Evolutionary conservation across 495 filamentous ascomycete species (phyloP), one percentile per base, ranked within the genome.

Genomic region (Lepraria neglecta): DNA sequence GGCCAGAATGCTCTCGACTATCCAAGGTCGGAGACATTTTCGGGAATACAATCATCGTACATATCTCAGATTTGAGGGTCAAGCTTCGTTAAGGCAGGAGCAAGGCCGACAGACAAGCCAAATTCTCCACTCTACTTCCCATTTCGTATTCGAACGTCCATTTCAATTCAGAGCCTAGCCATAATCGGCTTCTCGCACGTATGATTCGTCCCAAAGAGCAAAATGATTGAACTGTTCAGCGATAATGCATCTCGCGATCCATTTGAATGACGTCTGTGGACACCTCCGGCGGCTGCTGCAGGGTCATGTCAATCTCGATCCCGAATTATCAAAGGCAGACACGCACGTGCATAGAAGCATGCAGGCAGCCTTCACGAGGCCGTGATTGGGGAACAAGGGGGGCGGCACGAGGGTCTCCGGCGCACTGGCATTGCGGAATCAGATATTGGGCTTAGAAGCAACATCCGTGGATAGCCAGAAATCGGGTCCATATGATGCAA

Each of bases 351-450:
- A 50, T 43, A n/a, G 35, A 19, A 33, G 58, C 17, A 53, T 44
- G 47, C 27, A 60, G 17, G 47, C 35, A 10, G 10, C 31, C 51
- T 54, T 15, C 51, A 54, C 17, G 30, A 17, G 12, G 51, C 31
- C 30, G 19, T 35, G 17, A 30, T 43, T 35, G 43, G 48, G 35
- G 46, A 52, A 52, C 48, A 19, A 45, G 40, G 46, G 56, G 58
- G 58, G 19, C 58, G 24, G 47, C 58, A 45, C 58, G 58, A 60
- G 58, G 35, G n/a, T 44, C 48, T 60, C 58, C 58, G 58, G 42
- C 27, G 35, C 28, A 35, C 3, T 19, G 44, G 30, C 0, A 12
- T 17, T 38, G 31, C 17, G 51, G 12, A 54, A 21, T 24, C 35
- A n/a, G 15, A 10, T 38, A 54, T 6, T n/a, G 19, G 51, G 30